Evolutionary conservation across 208 protist genomes (phyloP).

Genomic region (Leishmania tarentolae): DNA sequence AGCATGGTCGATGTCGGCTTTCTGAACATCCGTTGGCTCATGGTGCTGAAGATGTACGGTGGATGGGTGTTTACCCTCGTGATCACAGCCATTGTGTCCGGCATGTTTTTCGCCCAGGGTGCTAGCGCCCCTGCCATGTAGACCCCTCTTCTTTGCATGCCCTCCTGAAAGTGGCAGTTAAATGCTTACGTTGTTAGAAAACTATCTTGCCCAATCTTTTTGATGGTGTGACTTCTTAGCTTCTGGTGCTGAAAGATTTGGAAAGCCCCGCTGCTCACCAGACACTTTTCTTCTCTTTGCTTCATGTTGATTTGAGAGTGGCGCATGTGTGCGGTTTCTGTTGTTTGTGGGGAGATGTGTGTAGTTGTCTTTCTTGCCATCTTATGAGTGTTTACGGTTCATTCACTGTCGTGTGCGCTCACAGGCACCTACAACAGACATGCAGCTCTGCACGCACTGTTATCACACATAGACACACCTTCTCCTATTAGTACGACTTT

Average conservation of each 20-base stretch:
- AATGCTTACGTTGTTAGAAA: not conserved
- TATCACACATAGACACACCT: not conserved
- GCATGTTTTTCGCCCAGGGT: conserved; percentile 61
- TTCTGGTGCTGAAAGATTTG: not conserved
- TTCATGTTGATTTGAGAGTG: not conserved
- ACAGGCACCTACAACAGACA: not conserved
- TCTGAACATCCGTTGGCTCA: conserved; percentile 51
- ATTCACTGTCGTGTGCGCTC: not conserved
- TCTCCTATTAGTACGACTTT: not conserved
- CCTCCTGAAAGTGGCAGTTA: not conserved
- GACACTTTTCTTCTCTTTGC: not conserved
- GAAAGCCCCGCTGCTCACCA: not conserved
- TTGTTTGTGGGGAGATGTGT: not conserved
- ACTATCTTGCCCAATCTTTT: not conserved
- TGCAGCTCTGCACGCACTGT: not conserved
- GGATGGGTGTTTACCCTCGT: conserved; percentile 65
- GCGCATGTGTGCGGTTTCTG: not conserved
- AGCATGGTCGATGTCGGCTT: conserved; percentile 71
- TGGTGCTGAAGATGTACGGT: conserved; percentile 66
- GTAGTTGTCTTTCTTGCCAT: not conserved
- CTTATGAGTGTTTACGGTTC: not conserved
- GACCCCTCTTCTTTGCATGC: not conserved
- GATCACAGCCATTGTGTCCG: conserved; percentile 50
- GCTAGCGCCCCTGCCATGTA: conserved; percentile 42
- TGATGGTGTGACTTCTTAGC: not conserved